phyloP scores from a whole-genome alignment of 2,329 filamentous ascomycete genomes.

The Colletotrichum melonis region DNA sequence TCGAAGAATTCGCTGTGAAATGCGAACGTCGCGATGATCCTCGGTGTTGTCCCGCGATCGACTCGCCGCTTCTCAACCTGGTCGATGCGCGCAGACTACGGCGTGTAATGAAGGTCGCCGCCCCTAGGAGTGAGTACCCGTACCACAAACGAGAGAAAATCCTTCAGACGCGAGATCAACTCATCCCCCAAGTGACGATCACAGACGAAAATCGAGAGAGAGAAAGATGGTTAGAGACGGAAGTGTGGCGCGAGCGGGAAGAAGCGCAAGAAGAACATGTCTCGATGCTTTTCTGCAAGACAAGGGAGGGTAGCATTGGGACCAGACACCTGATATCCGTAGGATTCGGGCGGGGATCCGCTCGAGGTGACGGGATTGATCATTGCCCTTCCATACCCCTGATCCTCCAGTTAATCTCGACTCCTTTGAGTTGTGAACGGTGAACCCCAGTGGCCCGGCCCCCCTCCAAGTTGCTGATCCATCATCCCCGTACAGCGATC shows the following conservation, averaged over 20 bases:
- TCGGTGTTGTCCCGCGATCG: background rate
- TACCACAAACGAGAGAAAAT: background rate
- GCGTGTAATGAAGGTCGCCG: background rate
- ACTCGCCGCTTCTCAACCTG: background rate
- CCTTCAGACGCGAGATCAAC: background rate
- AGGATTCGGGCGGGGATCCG: conserved; percentile 11
- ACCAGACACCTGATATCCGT: background rate
- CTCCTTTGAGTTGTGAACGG: background rate
- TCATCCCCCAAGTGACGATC: background rate
- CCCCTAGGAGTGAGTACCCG: background rate
- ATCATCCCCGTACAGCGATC: background rate
- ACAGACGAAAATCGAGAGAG: background rate
- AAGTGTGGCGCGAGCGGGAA: background rate
- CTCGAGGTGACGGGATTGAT: background rate
- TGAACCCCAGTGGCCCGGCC: background rate
- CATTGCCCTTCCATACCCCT: background rate
- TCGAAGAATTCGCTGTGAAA: too few relatives aligned
- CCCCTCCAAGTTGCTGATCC: conserved; percentile 8
- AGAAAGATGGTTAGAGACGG: background rate
- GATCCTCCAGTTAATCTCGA: conserved; percentile 6
- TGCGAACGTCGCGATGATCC: background rate
- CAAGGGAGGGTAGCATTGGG: conserved; percentile 14
- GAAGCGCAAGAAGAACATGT: background rate
- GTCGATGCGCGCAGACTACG: background rate
- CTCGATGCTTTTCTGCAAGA: background rate